Percentiles rank a stretch among this genome's conserved stretches.
Conservation (phyloP, 495 filamentous ascomycete genomes). For the Immersiella caudata region DNA sequence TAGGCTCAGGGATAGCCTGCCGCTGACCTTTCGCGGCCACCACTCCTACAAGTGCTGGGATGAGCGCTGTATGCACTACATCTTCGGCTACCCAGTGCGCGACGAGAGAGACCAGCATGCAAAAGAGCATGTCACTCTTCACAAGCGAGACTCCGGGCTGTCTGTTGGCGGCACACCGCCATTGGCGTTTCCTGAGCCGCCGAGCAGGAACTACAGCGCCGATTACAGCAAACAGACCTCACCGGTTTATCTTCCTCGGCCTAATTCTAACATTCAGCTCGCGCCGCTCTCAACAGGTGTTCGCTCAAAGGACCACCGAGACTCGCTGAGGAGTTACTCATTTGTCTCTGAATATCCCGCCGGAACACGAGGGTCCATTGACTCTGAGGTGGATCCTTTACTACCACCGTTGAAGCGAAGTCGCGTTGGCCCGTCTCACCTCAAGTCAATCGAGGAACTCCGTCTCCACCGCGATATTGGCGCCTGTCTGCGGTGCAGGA, state of each 20-base stretch:
- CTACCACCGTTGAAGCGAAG: conserved; percentile 53
- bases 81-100: conserved; percentile 51
- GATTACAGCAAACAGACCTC: conserved; percentile 42
- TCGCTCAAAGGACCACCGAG: conserved; percentile 47
- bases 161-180: conserved; percentile 44
- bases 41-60: conserved; percentile 55
- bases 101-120: conserved; percentile 52
- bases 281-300: conserved; percentile 42
- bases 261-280: conserved; percentile 41
- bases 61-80: conserved; percentile 54
- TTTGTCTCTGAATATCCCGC: conserved; percentile 45
- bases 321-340: conserved; percentile 48
- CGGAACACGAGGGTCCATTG: conserved; percentile 45
- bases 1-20: conserved; percentile 46
- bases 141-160: conserved; percentile 50
- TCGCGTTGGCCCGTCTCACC: conserved; percentile 49
- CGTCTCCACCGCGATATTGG: conserved; percentile 48
- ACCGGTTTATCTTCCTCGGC: conserved; percentile 44
- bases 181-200: conserved; percentile 40
- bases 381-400: conserved; percentile 54
- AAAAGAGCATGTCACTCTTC: conserved; percentile 44
- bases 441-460: conserved; percentile 55
- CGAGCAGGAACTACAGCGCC: conserved; percentile 34
- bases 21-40: conserved; percentile 41
- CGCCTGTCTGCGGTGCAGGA: conserved; percentile 50